Evolutionary conservation across 352 stramenopile genomes (phyloP).

Genomic region (Blastocystis sp.): DNA sequence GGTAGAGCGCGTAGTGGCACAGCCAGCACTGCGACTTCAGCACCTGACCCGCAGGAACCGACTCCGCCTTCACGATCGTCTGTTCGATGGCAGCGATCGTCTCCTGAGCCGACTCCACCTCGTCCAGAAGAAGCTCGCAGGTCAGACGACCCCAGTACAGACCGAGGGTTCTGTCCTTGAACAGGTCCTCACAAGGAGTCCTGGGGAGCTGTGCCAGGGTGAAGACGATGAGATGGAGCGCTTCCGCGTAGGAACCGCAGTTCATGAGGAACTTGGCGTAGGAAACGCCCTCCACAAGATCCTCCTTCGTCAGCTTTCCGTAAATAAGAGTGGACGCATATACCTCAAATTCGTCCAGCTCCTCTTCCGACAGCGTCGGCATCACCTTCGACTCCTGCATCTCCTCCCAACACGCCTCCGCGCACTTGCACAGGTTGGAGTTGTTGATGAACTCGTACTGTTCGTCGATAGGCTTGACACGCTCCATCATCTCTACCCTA

Average conservation of each 20-base stretch:
- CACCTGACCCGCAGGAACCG: neutral
- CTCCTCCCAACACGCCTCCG: neutral
- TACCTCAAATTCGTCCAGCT: neutral
- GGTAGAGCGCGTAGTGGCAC: neutral
- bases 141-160: neutral
- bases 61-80: neutral
- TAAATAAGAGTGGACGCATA: neutral
- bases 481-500: neutral
- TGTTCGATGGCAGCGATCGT: neutral
- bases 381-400: neutral
- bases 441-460: neutral
- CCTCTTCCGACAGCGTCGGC: neutral
- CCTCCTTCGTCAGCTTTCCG: neutral
- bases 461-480: neutral
- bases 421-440: neutral
- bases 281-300: neutral
- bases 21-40: neutral
- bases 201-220: neutral
- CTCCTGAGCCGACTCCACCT: neutral
- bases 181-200: neutral
- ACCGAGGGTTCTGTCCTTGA: neutral
- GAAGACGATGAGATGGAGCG: neutral
- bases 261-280: constrained; percentile 14
- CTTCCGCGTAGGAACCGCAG: neutral
- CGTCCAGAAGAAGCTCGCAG: neutral